Conservation (phyloP, 106 monocot species). For the Gastrodia elata region DNA sequence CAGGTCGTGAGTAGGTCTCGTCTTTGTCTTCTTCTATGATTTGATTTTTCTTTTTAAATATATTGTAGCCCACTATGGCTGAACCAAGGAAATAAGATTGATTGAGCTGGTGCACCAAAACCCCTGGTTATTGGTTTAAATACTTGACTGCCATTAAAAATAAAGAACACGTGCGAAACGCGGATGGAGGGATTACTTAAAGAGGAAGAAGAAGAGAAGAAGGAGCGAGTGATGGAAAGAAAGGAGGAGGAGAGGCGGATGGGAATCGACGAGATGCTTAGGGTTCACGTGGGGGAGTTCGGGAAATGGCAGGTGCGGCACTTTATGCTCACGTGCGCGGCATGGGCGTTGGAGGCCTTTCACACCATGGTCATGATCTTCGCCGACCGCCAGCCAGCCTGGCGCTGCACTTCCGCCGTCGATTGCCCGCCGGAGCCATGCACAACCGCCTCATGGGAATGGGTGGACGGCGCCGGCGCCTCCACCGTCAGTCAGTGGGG, state of each 20-base stretch:
- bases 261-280: conserved; percentile 46
- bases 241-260: conserved; percentile 14
- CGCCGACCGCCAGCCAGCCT: conserved; percentile 17
- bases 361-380: conserved; percentile 51
- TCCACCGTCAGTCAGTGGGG: conserved; percentile 50
- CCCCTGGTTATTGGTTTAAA: no score
- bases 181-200: no score
- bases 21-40: no score
- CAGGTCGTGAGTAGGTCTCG: no score
- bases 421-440: conserved; percentile 12
- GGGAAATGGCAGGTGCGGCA: conserved; percentile 52
- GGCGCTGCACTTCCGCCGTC: neutral
- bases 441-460: conserved; percentile 26
- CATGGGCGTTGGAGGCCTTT: conserved; percentile 46
- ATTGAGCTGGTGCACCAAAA: no score
- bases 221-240: no score
- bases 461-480: conserved; percentile 14
- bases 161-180: no score
- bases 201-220: no score
- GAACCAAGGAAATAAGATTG: no score
- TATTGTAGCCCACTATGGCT: no score
- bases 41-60: no score
- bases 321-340: conserved; percentile 40
- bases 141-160: no score
- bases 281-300: conserved; percentile 40